Base-by-base conservation (phyloP, 2,329 filamentous ascomycete species). In the Colletotrichum liaoningense region DNA sequence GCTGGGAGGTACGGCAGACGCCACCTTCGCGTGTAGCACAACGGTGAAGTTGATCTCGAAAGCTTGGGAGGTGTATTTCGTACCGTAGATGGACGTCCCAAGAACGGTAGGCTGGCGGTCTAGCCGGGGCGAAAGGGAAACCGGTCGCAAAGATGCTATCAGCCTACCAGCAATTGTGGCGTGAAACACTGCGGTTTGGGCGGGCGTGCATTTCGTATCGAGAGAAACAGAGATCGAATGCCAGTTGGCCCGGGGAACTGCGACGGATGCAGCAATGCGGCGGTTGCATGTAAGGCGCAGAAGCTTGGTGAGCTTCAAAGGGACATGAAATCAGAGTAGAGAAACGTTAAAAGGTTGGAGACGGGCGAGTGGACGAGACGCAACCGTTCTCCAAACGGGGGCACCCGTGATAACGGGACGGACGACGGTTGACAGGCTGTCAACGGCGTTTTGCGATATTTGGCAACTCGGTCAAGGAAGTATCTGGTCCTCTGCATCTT, bases 101-200 rank as follows among this genome's bases (percentile, higher is more conserved):
- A 33, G 16, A 65, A 46, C 33, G 12, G 24, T 60, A 16, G 35
- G 63, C 54, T 24, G 19, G 35, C 49, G 63, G 69, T 58, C 57
- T 57, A 22, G 63, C 63, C 69, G 58, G 28, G 22, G 62, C 19
- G 62, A 22, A 26, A 19, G 5, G 35, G 14, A 14, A 49, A n/a
- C 4, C 16, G 42, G 42, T 49, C 42, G 16, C 14, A 14, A 38
- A 22, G 19, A 24, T 46, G 28, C 38, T 5, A n/a, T n/a, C 12
- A 16, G 16, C 19, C 33, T 3, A 28, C 28, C 28, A 14, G 33
- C 22, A 42, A 30, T 24, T 56, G 46, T 57, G 67, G 38, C 49
- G 68, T 71, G 68, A 71, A 63, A 63, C 58, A 63, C 33, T 19
- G 69, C 64, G 64, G 56, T 68, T 66, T 72, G 49, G 64, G 64